Percentiles rank a stretch among this genome's conserved stretches.
Conservation (phyloP, 139 green algal genomes). For the Microglena sp. region DNA sequence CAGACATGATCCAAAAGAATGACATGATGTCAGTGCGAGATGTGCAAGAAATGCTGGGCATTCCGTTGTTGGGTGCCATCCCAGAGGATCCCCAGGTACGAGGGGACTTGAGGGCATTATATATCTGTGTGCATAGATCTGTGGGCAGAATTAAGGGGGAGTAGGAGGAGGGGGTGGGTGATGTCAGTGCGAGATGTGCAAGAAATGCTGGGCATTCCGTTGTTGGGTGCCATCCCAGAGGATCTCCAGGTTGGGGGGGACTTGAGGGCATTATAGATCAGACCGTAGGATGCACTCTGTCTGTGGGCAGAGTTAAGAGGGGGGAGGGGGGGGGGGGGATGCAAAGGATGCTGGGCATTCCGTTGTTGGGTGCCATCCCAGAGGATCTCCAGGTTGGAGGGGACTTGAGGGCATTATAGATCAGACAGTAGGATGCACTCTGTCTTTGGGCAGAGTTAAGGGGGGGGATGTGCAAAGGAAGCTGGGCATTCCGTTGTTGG, state of each 20-base stretch:
- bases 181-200: conserved; percentile 27
- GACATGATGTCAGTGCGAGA: conserved; percentile 90
- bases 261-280: no score
- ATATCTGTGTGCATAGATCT: not conserved
- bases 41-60: conserved; percentile 77
- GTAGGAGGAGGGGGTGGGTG: not conserved
- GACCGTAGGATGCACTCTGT: no score
- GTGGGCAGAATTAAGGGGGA: not conserved
- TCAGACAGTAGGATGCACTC: no score
- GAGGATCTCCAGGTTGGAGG: conserved; percentile 53
- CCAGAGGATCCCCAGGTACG: conserved; percentile 60
- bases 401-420: no score
- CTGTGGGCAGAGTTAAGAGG: no score
- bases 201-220: conserved; percentile 74
- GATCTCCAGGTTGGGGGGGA: conserved; percentile 61
- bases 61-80: conserved; percentile 59
- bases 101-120: not conserved
- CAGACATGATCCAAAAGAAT: conserved; percentile 43
- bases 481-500: conserved; percentile 32
- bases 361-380: conserved; percentile 46
- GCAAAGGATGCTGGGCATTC: conserved; percentile 75
- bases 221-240: conserved; percentile 54
- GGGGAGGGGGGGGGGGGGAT: no score
- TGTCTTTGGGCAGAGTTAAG: not conserved
- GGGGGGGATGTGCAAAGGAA: conserved; percentile 45